These are phyloP conservation scores for Backusella westeae DNA, from an alignment of 192 early-diverging fungal species.

Conservation along the genomic window DNA sequence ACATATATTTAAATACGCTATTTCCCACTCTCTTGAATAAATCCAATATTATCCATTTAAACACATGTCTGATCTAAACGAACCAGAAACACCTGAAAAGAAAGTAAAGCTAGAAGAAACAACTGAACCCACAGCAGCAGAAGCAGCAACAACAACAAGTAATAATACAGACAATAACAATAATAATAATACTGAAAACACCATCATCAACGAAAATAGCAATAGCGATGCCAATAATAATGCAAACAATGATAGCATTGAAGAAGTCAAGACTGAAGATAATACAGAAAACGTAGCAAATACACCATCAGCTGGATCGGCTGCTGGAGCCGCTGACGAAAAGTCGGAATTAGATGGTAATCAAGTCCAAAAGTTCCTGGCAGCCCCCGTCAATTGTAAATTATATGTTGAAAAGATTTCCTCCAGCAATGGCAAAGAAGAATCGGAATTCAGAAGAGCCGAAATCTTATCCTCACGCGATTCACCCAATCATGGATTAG, in stretches of 20 bases:
- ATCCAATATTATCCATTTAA: not conserved
- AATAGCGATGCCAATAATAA: not conserved
- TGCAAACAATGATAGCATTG: not conserved
- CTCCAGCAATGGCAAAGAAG: constrained; percentile 3
- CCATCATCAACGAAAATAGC: not conserved
- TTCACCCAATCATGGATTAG: constrained; percentile 44
- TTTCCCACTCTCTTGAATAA: not conserved
- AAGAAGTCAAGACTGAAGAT: not conserved
- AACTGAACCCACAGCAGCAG: not conserved
- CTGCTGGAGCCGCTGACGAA: not conserved
- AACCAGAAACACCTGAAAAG: not conserved
- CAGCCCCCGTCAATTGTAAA: constrained; percentile 30
- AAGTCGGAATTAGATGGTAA: not conserved
- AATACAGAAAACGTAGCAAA: not conserved
- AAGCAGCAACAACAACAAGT: not conserved
- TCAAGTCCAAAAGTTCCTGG: constrained; percentile 14
- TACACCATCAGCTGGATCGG: not conserved
- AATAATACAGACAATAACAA: not conserved
- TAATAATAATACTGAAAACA: no score
- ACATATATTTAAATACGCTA: not conserved
- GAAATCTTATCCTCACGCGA: constrained; percentile 82
- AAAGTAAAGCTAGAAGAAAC: not conserved
- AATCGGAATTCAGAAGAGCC: constrained; percentile 69
- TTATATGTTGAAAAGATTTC: constrained; percentile 35
- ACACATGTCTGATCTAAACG: not conserved